Base-by-base conservation (phyloP, 768 basidiomycete genomes). In the Chiua virens region DNA sequence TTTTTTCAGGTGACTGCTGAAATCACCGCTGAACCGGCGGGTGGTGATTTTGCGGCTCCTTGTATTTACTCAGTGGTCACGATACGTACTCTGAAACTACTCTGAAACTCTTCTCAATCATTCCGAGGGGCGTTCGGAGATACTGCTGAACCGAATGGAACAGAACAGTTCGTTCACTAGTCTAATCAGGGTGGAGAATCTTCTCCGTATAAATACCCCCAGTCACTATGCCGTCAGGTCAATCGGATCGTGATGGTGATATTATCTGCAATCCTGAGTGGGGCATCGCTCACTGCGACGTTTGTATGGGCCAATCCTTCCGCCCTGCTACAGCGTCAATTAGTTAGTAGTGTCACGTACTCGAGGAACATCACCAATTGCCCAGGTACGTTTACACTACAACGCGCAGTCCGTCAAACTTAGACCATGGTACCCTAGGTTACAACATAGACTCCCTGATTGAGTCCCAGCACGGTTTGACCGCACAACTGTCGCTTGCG, bases 401-500 rank as follows among this genome's bases (percentile, higher is more conserved):
- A 20, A 13, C 27, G 13, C 1, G 15, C 14, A 18, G 4, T 25
- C 47, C 9, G 25, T 40, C 1, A 22, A 18, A 27, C 27, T 46
- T 5, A 34, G 22, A 14, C 22, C 55, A 18, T 5, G 11, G 10
- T 41, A 8, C 8, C 8, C 17, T 48, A 83, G 87, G 87, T 15
- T 89, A 88, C 57, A 68, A 70, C 7, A 64, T 89, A 18, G 59
- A 65, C 15, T 69, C 71, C 3, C 55, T 88, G 18, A 49, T 63
- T 8, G 70, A 80, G 55, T 78, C 71, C 4, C 53, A 60, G 15
- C 71, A 60, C 13, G 84, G 85, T 22, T 68, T 89, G 23, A 77
- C 72, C 0, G 86, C 85, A 23, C 71, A 73, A 17, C 69, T 89
- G 5, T 66, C 63, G 32, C 72, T 89, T 8, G 75, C 78, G 1